Evolutionary conservation across 495 filamentous ascomycete species (phyloP), one percentile per base, ranked within the genome.

Genomic region (Podospora didyma): DNA sequence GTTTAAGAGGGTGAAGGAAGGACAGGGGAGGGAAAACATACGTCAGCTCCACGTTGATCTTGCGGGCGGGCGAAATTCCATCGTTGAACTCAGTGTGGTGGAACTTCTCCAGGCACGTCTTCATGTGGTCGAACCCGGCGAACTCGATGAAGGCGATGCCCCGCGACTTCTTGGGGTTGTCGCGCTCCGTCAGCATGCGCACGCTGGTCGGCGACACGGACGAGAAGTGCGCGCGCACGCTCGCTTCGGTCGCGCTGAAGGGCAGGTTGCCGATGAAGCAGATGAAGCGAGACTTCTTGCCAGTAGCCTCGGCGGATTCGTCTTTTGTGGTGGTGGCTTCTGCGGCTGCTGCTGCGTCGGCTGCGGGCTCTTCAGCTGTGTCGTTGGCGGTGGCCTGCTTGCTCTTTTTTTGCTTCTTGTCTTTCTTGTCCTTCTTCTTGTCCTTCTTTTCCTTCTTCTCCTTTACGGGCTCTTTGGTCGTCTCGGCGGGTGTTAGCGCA

Each of bases 101-200:
- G 69, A 90, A 90, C 48, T 89, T 79, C 69, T 89, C 87, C 60
- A 98, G 77, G 64, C 90, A 95, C 47, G 89, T 92, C 79, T 96
- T 88, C 92, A 97, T 96, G 67, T 86, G 84, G 73, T 96, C 90
- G 75, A 84, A 96, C 47, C 82, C 76, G 56, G 85, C 87, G 62
- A 98, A 97, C 73, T 98, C 94, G 57, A 98, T 77, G 71, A 98
- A 98, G 3, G 90, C 94, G 59, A 87, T 89, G 28, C 94, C 94
- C 62, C 90, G 91, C 57, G 85, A 89, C 59, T 87, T 88, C 24
- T 69, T 73, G 16, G 86, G 80, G 50, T 86, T 79, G 42, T 82
- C 78, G 61, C 86, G 87, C 64, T 90, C 75, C 16, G 88, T 91
- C 23, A 88, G 82, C 26, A 90, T 82, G 1, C 94, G 89, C 51